phyloP scores from a whole-genome alignment of 73 alveolate species.

The Halteria grandinella region DNA sequence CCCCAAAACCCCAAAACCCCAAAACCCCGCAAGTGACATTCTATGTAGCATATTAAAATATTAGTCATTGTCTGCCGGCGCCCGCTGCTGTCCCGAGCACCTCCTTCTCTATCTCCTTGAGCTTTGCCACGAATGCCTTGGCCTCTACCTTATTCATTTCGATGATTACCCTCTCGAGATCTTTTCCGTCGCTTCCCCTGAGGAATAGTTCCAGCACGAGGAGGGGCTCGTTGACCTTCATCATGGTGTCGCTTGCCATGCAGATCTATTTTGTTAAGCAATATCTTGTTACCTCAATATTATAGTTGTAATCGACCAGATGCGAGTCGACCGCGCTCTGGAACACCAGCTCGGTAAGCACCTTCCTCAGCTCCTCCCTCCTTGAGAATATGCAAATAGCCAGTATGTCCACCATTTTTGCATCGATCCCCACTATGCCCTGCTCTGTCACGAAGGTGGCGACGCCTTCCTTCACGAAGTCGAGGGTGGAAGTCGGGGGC shows the following conservation, averaged over 20 bases:
- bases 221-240: slow-evolving; percentile 41
- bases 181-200: slow-evolving; percentile 23
- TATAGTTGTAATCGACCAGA: slow-evolving; percentile 49
- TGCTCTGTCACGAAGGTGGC: slow-evolving; percentile 12
- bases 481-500: slow-evolving; percentile 11
- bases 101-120: slow-evolving; percentile 43
- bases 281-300: slow-evolving; percentile 31
- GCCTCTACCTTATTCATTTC: slow-evolving; percentile 40
- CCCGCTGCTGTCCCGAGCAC: too few species aligned
- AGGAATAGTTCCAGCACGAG: slow-evolving; percentile 22
- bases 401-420: slow-evolving; percentile 14
- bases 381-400: slow-evolving; percentile 18
- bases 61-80: too few species aligned
- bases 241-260: slow-evolving; percentile 46
- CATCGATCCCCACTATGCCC: background rate
- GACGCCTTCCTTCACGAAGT: slow-evolving; percentile 34
- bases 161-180: slow-evolving; percentile 14
- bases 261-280: slow-evolving; percentile 9
- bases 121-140: slow-evolving; percentile 34
- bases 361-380: slow-evolving; percentile 43
- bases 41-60: too few species aligned
- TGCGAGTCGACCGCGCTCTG: slow-evolving; percentile 6
- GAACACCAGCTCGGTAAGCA: slow-evolving; percentile 32
- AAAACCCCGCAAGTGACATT: too few species aligned
- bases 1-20: too few species aligned